Base-by-base conservation (phyloP, 2,329 filamentous ascomycete genomes). In the Keithomyces neogunnii region DNA sequence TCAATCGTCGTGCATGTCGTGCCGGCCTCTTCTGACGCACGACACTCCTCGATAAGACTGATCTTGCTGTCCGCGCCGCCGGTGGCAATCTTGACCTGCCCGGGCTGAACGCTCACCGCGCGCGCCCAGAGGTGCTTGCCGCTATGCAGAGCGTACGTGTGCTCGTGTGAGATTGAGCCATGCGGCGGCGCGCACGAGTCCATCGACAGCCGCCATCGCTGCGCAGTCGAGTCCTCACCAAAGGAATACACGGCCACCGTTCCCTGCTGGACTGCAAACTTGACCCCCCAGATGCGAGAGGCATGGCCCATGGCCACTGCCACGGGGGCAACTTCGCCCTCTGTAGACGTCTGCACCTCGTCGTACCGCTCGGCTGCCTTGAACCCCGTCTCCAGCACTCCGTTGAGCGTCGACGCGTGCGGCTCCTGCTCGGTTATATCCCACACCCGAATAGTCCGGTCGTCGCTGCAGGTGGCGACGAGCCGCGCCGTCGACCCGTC, bases 91-190 rank as follows among this genome's bases (percentile, higher is more conserved):
- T 76, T 55, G 0, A 73, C 65, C 11, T 65, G 57, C 1, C 63
- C 59, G 2, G 62, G 58, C 53, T 57, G 53, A 31, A 51, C 51
- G 2, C 66, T 58, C 6, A 77, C 54, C 10, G 80, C 81, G 38
- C 83, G 75, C 0, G 90, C 84, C 91, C 92, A 97, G 5, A 97
- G 83, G 63, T 96, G 90, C 67, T 96, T 99, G 5, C 93, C 93
- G 35, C 74, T 76, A 63, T 97, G 91, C 53, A 82, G 79, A 3
- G 78, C 74, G 47, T 81, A 78, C 6, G 77, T 81, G 2, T 75
- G 71, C 2, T 75, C 62, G 48, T 86, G 77, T 10, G 66, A 66
- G 43, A 89, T 64, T 5, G 57, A 66, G 0, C 57, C 59, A 2
- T 45, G 48, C 48, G 56, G 5, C n/a, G 45, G 9, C 33, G 30